Conservation (phyloP, 148 eudicot species). For the Tetragonia tetragonoides region DNA sequence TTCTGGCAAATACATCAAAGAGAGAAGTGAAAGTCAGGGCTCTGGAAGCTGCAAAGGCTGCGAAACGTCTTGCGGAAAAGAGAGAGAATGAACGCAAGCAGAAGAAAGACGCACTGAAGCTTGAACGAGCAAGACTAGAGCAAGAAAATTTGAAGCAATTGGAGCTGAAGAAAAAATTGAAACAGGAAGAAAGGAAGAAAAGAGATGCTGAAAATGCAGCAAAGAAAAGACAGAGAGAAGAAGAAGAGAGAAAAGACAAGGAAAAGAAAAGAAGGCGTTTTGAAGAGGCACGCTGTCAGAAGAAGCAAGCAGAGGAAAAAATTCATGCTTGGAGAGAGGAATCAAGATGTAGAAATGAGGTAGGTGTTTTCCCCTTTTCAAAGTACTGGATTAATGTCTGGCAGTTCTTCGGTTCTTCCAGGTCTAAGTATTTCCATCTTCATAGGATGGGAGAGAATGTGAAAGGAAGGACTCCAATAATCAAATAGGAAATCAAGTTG, state of each 20-base stretch:
- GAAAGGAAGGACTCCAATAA: slow-evolving; percentile 31
- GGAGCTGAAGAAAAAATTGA: slow-evolving; percentile 59
- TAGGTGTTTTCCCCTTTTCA: slow-evolving; percentile 22
- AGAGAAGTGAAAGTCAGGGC: slow-evolving; percentile 87
- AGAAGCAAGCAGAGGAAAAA: slow-evolving; percentile 56
- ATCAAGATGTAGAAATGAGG: slow-evolving; percentile 34
- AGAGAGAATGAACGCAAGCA: slow-evolving; percentile 74
- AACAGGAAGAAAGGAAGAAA: slow-evolving; percentile 68
- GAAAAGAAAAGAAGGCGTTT: slow-evolving; percentile 70
- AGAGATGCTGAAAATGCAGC: slow-evolving; percentile 65
- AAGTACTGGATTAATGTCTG: slow-evolving; percentile 3
- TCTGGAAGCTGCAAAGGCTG: slow-evolving; percentile 85
- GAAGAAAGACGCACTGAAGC: slow-evolving; percentile 80
- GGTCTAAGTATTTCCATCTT: slow-evolving; percentile 23
- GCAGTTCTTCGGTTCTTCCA: slow-evolving; percentile 15
- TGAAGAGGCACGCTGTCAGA: slow-evolving; percentile 56
- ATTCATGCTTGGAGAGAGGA: slow-evolving; percentile 45
- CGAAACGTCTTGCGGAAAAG: slow-evolving; percentile 66
- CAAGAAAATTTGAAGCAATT: slow-evolving; percentile 64
- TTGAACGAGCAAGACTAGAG: slow-evolving; percentile 64
- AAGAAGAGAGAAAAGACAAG: slow-evolving; percentile 74
- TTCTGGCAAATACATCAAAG: slow-evolving; percentile 51
- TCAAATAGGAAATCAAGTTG: slow-evolving; percentile 27
- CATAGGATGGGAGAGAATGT: slow-evolving; percentile 42
- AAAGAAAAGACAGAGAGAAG: slow-evolving; percentile 82